Evolutionary conservation across 495 filamentous ascomycete species (phyloP).

Genomic region (Hypoxylon rickii): DNA sequence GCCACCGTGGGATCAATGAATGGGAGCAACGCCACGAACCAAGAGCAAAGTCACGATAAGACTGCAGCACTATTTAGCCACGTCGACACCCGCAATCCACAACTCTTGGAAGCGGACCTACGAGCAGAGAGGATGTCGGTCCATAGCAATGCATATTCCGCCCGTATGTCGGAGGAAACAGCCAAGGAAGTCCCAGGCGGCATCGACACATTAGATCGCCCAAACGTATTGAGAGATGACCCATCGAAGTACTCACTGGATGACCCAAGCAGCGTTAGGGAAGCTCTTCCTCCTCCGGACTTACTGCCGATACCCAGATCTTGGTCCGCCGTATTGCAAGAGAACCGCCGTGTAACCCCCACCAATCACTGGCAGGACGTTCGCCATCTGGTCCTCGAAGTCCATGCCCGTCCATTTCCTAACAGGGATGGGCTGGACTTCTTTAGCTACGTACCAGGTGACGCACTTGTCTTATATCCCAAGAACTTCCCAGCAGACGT

Average conservation of each 20-base stretch:
- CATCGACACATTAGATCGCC: conserved; percentile 39
- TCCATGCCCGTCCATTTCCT: conserved; percentile 38
- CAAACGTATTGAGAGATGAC: conserved; percentile 41
- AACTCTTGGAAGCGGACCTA: conserved; percentile 10
- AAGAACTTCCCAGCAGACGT: conserved; percentile 86
- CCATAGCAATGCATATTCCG: conserved; percentile 17
- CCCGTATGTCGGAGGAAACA: conserved; percentile 32
- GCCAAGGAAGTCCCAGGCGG: conserved; percentile 14
- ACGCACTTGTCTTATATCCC: conserved; percentile 77
- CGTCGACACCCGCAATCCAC: conserved; percentile 14
- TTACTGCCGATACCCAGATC: conserved; percentile 62
- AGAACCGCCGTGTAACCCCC: conserved; percentile 78
- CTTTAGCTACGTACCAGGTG: conserved; percentile 63
- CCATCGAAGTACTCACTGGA: conserved; percentile 41
- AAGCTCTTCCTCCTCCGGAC: conserved; percentile 41
- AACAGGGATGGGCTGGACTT: conserved; percentile 37
- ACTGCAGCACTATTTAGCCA: conserved; percentile 35
- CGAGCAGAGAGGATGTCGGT: conserved; percentile 24
- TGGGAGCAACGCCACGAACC: not conserved
- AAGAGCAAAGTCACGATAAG: conserved; percentile 19
- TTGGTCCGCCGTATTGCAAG: conserved; percentile 45
- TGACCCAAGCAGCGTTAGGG: conserved; percentile 1
- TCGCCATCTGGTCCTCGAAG: conserved; percentile 67
- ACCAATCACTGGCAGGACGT: conserved; percentile 91
- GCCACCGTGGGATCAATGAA: conserved; percentile 4